phyloP scores from a whole-genome alignment of 129 eudicot species.

The Deinandra increscens region DNA sequence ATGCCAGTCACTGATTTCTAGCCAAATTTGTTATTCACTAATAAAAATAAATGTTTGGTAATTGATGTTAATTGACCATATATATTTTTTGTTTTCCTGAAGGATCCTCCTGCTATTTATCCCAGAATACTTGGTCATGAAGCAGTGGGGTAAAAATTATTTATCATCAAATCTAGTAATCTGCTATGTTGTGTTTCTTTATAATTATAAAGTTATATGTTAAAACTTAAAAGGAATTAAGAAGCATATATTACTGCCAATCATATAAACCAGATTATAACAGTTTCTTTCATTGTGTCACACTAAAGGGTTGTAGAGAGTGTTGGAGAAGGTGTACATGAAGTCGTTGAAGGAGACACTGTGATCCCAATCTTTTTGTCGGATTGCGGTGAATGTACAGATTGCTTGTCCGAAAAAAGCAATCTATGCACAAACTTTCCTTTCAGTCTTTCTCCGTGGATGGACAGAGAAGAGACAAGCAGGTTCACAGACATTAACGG shows the following conservation, averaged over 20 bases:
- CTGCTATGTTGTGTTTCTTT: background rate
- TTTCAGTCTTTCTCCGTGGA: conserved; percentile 54
- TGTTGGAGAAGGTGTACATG: conserved; percentile 70
- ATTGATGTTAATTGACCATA: conserved; percentile 1
- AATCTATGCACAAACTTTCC: conserved; percentile 74
- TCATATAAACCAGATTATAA: conserved; percentile 9
- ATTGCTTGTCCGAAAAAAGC: conserved; percentile 73
- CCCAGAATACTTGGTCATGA: conserved; percentile 94
- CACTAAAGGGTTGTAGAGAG: conserved; percentile 78
- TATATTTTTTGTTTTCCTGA: conserved; percentile 20
- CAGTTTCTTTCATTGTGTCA: conserved; percentile 16
- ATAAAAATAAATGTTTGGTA: no score
- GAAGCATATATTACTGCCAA: background rate
- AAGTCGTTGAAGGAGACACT: conserved; percentile 58
- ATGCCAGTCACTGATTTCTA: conserved; percentile 5
- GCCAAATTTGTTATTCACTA: conserved; percentile 35
- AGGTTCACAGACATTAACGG: conserved; percentile 89
- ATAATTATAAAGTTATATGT: background rate
- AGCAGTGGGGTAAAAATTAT: conserved; percentile 66
- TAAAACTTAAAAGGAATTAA: no score
- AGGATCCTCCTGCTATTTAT: conserved; percentile 69
- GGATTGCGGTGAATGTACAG: conserved; percentile 77
- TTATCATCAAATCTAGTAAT: background rate
- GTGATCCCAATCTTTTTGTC: conserved; percentile 72
- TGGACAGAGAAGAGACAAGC: conserved; percentile 76